Evolutionary conservation across 2,329 filamentous ascomycete species (phyloP).

Genomic region (Cercospora sp.): DNA sequence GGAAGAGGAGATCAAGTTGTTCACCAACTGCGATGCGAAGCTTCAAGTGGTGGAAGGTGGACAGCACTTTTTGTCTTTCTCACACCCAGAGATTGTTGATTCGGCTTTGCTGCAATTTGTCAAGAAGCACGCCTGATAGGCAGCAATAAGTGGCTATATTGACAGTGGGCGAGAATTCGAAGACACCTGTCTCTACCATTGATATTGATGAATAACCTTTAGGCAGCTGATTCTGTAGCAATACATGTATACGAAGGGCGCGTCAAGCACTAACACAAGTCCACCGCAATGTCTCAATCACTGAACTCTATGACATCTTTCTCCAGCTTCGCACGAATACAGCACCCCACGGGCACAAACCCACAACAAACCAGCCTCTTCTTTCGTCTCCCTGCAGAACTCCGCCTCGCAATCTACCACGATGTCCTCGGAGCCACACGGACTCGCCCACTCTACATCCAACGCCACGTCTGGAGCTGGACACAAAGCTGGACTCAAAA

Average conservation of each 20-base stretch:
- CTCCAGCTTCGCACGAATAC: not conserved
- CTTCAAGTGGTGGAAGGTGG: conserved; percentile 50
- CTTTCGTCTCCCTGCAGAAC: conserved; percentile 11
- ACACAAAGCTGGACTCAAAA: not conserved
- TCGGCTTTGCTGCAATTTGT: conserved; percentile 39
- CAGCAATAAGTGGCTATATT: not conserved
- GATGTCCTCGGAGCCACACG: conserved; percentile 1
- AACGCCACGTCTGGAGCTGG: conserved; percentile 14
- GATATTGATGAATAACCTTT: not conserved
- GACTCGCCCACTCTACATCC: conserved; percentile 4
- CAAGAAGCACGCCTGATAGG: conserved; percentile 7
- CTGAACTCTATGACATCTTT: not conserved
- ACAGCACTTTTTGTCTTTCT: conserved; percentile 52
- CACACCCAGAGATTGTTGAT: conserved; percentile 50
- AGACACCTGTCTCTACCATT: conserved; percentile 1
- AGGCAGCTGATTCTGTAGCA: not conserved
- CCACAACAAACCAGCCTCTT: not conserved
- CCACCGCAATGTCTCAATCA: not conserved
- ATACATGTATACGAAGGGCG: not conserved
- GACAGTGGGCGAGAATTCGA: not conserved
- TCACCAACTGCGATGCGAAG: conserved; percentile 48
- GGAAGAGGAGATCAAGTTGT: conserved; percentile 51
- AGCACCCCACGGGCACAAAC: not conserved
- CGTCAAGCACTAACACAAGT: not conserved
- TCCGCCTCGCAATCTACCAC: conserved; percentile 17